These are phyloP conservation scores for Neofusicoccum cordaticola DNA, from an alignment of 2,329 filamentous ascomycete genomes.

Conservation along the genomic window DNA sequence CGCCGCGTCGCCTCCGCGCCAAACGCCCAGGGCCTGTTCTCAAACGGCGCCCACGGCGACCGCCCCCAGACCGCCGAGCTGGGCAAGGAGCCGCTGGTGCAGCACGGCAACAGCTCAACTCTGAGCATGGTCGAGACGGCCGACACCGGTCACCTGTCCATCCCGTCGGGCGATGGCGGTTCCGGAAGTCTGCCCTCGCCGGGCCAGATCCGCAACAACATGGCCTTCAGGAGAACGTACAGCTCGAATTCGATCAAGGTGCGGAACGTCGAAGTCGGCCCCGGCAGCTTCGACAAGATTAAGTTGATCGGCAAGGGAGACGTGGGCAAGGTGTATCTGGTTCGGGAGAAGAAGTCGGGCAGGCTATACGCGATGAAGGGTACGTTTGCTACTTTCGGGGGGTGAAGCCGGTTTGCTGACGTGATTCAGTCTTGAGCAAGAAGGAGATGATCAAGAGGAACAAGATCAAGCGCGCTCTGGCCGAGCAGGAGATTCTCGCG, in stretches of 20 bases:
- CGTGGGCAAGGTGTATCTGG: slow-evolving; percentile 96
- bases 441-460: slow-evolving; percentile 99
- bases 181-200: slow-evolving; percentile 60
- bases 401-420: slow-evolving; percentile 26
- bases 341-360: slow-evolving; percentile 95
- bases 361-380: slow-evolving; percentile 98
- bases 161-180: slow-evolving; percentile 39
- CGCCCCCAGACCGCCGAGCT: slow-evolving; percentile 83
- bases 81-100: slow-evolving; percentile 73
- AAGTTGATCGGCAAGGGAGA: slow-evolving; percentile 99
- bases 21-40: slow-evolving; percentile 91
- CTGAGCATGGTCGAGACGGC: slow-evolving; percentile 52
- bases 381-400: slow-evolving; percentile 43
- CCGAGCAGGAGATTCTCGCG: slow-evolving; percentile 95
- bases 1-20: slow-evolving; percentile 93
- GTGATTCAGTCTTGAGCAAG: slow-evolving; percentile 79
- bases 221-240: slow-evolving; percentile 89
- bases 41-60: slow-evolving; percentile 42
- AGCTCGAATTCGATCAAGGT: slow-evolving; percentile 99
- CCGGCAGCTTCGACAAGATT: slow-evolving; percentile 97
- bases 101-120: slow-evolving; percentile 52
- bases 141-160: slow-evolving; percentile 32
- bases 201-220: slow-evolving; percentile 60
- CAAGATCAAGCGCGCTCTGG: slow-evolving; percentile 97
- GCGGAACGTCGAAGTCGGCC: slow-evolving; percentile 91